Percentiles rank a stretch among this genome's conserved stretches.
Evolutionary conservation across 2,329 filamentous ascomycete genomes (phyloP).

Genomic region (Cladophialophora carrionii): DNA sequence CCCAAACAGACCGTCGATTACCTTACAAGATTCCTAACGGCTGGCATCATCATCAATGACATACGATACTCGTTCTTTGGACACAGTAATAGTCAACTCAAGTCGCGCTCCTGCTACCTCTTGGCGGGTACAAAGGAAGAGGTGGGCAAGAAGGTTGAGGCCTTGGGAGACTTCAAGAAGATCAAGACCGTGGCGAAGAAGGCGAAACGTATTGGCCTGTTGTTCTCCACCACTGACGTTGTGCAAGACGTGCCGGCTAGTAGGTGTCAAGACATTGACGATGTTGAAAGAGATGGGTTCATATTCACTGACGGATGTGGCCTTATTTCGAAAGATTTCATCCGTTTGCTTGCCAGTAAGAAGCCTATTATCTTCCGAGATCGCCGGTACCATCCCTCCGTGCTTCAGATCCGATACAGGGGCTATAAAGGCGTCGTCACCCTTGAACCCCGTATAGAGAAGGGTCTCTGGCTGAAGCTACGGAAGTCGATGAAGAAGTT

Average conservation of each 20-base stretch:
- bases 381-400: constrained; percentile 6
- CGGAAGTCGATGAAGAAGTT: constrained; percentile 17
- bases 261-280: constrained; percentile 11
- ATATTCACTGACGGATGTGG: constrained; percentile 14
- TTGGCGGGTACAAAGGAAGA: constrained; percentile 11
- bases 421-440: constrained; percentile 9
- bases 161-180: constrained; percentile 12
- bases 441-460: constrained; percentile 5
- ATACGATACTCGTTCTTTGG: constrained; percentile 13
- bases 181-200: constrained; percentile 13
- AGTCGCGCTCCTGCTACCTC: constrained; percentile 12
- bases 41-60: constrained; percentile 10
- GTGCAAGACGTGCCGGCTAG: constrained; percentile 1
- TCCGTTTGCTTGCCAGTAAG: constrained; percentile 3
- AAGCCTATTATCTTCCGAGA: constrained; percentile 8
- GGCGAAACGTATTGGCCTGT: constrained; percentile 11
- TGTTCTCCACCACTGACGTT: constrained; percentile 14
- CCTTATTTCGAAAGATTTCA: constrained; percentile 4
- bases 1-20: constrained; percentile 8
- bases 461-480: constrained; percentile 14
- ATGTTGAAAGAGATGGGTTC: constrained; percentile 16
- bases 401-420: constrained; percentile 11
- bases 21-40: neutral
- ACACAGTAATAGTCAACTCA: constrained; percentile 15
- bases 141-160: constrained; percentile 7